Conservation (phyloP, 2,329 filamentous ascomycete genomes). For the Trichoderma gracile region DNA sequence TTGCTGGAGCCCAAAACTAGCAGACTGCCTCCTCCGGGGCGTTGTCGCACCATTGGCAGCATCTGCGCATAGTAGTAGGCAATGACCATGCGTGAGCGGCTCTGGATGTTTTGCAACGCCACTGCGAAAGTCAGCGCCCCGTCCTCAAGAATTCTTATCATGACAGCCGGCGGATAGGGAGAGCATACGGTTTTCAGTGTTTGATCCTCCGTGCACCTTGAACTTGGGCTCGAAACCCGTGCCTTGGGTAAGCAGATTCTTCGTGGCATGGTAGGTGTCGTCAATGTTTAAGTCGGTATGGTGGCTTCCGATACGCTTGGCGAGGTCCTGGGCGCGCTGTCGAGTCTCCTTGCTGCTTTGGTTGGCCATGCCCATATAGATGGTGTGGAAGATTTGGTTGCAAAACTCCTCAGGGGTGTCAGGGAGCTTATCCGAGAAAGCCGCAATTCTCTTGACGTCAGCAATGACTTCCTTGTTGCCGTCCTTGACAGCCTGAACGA, state of each 20-base stretch:
- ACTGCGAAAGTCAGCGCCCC: conserved; percentile 35
- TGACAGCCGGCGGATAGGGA: not conserved
- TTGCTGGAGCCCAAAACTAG: conserved; percentile 36
- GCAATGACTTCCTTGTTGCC: conserved; percentile 33
- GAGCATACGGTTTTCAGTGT: conserved; percentile 3
- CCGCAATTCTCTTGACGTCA: conserved; percentile 33
- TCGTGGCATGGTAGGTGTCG: conserved; percentile 16
- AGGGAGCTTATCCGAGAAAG: conserved; percentile 18
- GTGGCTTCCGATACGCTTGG: conserved; percentile 65
- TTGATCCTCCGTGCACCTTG: conserved; percentile 55
- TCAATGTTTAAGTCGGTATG: conserved; percentile 77
- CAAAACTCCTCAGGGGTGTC: conserved; percentile 46
- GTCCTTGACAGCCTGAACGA: conserved; percentile 51
- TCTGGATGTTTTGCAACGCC: conserved; percentile 67
- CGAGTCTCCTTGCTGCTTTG: conserved; percentile 68
- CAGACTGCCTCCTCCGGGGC: conserved; percentile 32
- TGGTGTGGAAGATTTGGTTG: conserved; percentile 6
- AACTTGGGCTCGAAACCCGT: conserved; percentile 55
- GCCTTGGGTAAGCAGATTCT: conserved; percentile 42
- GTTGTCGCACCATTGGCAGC: conserved; percentile 30
- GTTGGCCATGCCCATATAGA: conserved; percentile 59
- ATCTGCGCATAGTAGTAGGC: conserved; percentile 38
- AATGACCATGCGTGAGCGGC: conserved; percentile 63
- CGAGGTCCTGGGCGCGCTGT: conserved; percentile 58
- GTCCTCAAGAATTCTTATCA: no score